Percentiles rank a stretch among this genome's conserved stretches.
Evolutionary conservation across 2,329 filamentous ascomycete genomes (phyloP).

Genomic region (Calonectria pseudoreteaudii): DNA sequence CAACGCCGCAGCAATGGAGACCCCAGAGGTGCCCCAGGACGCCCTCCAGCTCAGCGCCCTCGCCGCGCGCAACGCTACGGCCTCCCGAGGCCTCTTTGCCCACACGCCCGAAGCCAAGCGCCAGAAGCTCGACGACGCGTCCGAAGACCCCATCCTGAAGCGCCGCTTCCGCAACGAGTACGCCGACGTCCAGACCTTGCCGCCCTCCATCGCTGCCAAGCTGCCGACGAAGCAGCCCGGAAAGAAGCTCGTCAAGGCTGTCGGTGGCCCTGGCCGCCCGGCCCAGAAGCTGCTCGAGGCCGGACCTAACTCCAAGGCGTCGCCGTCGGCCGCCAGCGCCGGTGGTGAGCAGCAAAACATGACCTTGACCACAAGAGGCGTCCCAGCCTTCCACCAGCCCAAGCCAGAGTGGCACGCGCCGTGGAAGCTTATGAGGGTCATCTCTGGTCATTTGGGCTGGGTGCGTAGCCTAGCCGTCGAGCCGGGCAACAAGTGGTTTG

Average conservation of each 20-base stretch:
- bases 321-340: conserved; percentile 49
- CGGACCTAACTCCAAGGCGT: conserved; percentile 49
- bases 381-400: conserved; percentile 53
- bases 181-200: conserved; percentile 79
- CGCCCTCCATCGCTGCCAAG: conserved; percentile 82
- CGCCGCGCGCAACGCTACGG: conserved; percentile 49
- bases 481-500: conserved; percentile 98
- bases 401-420: conserved; percentile 97
- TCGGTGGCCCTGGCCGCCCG: conserved; percentile 46
- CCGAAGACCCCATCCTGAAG: conserved; percentile 50
- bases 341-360: conserved; percentile 42
- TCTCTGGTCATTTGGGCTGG: conserved; percentile 96
- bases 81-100: conserved; percentile 48
- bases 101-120: conserved; percentile 49
- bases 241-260: conserved; percentile 61
- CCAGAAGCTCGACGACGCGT: conserved; percentile 51
- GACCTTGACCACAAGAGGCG: conserved; percentile 47
- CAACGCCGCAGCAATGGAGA: conserved; percentile 47
- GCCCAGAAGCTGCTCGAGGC: conserved; percentile 55
- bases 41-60: conserved; percentile 50
- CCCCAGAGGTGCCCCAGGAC: conserved; percentile 46
- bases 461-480: conserved; percentile 91
- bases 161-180: conserved; percentile 79
- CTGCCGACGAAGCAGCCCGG: conserved; percentile 66
- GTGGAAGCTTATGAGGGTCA: conserved; percentile 98